Percentiles rank a stretch among this genome's conserved stretches.
These are phyloP conservation scores for Stropharia rugosoannulata DNA, from an alignment of 768 basidiomycete species.

Conservation along the genomic window DNA sequence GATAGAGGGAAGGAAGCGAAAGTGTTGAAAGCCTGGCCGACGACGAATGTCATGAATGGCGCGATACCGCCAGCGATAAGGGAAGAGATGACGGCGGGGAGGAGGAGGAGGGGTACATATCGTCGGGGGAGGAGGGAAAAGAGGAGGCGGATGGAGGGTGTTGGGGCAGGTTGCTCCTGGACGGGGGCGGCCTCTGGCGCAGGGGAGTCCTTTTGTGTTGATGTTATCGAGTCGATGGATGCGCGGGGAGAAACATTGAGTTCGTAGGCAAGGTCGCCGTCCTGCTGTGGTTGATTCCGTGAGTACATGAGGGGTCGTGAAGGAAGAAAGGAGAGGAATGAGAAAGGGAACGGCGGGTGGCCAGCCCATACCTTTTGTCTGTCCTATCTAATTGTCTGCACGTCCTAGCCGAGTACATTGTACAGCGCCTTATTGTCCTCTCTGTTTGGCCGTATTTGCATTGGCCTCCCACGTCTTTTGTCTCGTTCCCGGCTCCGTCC, in stretches of 20 bases:
- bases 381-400: no score
- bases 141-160: conserved; percentile 61
- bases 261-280: neutral
- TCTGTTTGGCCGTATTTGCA: no score
- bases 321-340: no score
- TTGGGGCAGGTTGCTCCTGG: neutral
- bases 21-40: conserved; percentile 75
- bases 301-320: no score
- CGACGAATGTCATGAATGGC: conserved; percentile 83
- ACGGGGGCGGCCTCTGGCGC: neutral
- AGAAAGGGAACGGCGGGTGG: no score
- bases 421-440: no score
- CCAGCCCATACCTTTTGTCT: no score
- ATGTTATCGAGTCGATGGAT: conserved; percentile 2
- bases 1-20: conserved; percentile 66
- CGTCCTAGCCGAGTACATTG: no score
- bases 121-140: conserved; percentile 63
- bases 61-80: conserved; percentile 67
- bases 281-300: no score
- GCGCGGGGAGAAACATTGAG: conserved; percentile 5
- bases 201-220: neutral
- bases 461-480: no score
- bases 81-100: conserved; percentile 66
- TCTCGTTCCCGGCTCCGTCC: no score
- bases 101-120: conserved; percentile 54